These are phyloP conservation scores for Glebionis coronaria DNA, from an alignment of 129 eudicot species.

Conservation along the genomic window DNA sequence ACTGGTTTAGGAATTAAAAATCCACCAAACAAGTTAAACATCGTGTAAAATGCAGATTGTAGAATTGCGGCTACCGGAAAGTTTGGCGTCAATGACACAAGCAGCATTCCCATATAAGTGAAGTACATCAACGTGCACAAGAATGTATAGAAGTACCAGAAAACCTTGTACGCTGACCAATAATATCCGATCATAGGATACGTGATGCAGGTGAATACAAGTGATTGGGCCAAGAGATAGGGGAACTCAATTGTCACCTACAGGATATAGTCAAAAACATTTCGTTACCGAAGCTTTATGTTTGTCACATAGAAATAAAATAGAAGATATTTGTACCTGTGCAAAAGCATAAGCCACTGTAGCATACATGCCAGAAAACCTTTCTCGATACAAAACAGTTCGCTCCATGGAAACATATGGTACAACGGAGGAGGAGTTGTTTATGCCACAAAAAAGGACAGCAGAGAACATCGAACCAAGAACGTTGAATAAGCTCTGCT, in stretches of 20 bases:
- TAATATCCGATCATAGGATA: slow-evolving; percentile 32
- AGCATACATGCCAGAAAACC: slow-evolving; percentile 37
- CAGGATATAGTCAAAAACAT: slow-evolving; percentile 5
- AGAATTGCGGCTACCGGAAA: slow-evolving; percentile 44
- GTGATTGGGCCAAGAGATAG: slow-evolving; percentile 27
- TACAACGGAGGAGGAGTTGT: slow-evolving; percentile 22
- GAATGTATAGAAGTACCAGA: slow-evolving; percentile 37
- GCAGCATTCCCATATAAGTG: slow-evolving; percentile 30
- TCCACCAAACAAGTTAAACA: slow-evolving; percentile 48
- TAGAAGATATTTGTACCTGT: slow-evolving; percentile 22
- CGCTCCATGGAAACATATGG: slow-evolving; percentile 28
- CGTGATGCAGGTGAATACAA: slow-evolving; percentile 22
- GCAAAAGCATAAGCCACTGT: slow-evolving; percentile 34
- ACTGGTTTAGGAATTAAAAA: slow-evolving; percentile 51
- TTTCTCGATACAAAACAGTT: slow-evolving; percentile 27
- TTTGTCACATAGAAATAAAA: neutral
- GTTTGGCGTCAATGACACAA: slow-evolving; percentile 40
- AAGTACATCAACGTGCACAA: slow-evolving; percentile 31
- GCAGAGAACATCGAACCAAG: slow-evolving; percentile 26
- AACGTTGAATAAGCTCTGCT: slow-evolving; percentile 31
- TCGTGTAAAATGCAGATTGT: slow-evolving; percentile 40
- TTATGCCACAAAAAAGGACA: slow-evolving; percentile 29
- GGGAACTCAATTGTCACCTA: slow-evolving; percentile 33
- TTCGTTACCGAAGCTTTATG: too few species aligned
- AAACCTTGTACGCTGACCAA: slow-evolving; percentile 30